Evolutionary conservation across 2,329 filamentous ascomycete genomes (phyloP), one percentile per base, ranked within the genome.

Genomic region (Talaromyces amestolkiae): DNA sequence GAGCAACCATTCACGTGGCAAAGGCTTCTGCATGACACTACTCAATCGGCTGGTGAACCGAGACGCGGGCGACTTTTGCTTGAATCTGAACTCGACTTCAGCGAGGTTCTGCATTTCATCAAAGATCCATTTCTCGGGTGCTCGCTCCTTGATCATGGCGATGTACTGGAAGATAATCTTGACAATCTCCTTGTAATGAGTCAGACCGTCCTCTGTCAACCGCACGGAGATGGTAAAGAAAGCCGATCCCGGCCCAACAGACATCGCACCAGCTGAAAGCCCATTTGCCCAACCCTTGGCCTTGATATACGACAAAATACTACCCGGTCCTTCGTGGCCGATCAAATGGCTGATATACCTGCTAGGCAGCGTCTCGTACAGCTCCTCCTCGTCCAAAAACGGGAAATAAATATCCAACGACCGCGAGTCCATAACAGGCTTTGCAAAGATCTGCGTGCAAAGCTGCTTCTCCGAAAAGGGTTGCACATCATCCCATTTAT

Each of bases 81-180:
- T 92, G 79, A 96, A 99, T 70, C 91, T 91, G 83, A 99, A 99
- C 71, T 96, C 91, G 13, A 98, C 92, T 70, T 98, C 93, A 53
- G 91, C 89, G 80, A 98, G 88, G 41, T 89, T 89, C 77, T 93
- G 94, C 77, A 95, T 91, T 78, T 99, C 95, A 37, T 96, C 87
- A 66, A 95, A 93, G 65, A 98, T 93, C 95, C 95, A 98, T 75
- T 96, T 84, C 70, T 96, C 90, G 0, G 94, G 93, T 5, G 90
- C 86, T 2, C 85, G 84, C 72, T 96, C 91, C 68, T 88, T 88
- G 64, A 99, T 85, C 76, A 99, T 86, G 11, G 92, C 88, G 68
- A 98, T 88, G 73, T 99, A 99, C 75, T 96, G 90, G 80, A 97
- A 97, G 68, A 97, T 85, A 35, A 89, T 86, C 77, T 93, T 93